A percentile compares a stretch with the other conserved stretches of the same genome.
phyloP scores from a whole-genome alignment of 257 asterid genomes.

The Plantago major region DNA sequence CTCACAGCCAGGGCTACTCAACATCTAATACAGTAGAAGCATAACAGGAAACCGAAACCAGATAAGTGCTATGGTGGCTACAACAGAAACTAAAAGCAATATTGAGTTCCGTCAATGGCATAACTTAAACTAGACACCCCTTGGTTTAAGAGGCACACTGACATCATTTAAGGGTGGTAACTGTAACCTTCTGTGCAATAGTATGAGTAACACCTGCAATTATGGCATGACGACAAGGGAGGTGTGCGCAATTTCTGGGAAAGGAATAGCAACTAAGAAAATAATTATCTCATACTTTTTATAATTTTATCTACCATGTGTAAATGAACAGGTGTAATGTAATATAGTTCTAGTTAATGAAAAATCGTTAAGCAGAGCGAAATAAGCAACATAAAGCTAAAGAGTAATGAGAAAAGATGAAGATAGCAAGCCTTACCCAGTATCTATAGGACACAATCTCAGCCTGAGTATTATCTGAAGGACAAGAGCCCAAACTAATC shows the following conservation, averaged over 20 bases:
- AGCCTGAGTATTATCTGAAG: conserved; percentile 71
- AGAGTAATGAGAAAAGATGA: conserved; percentile 1
- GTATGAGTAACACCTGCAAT: too few relatives aligned
- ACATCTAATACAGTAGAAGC: not conserved
- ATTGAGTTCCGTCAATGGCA: too few relatives aligned
- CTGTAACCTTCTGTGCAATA: too few relatives aligned
- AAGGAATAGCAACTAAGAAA: too few relatives aligned
- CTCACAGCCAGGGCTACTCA: not conserved
- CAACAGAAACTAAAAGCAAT: not conserved
- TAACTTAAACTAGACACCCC: not conserved
- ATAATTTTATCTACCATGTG: not conserved
- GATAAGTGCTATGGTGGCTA: not conserved
- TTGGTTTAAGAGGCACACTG: not conserved
- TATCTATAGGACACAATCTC: conserved; percentile 82
- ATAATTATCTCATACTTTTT: not conserved
- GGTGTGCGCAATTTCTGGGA: too few relatives aligned
- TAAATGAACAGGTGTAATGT: not conserved
- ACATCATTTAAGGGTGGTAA: too few relatives aligned
- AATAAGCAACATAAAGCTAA: not conserved
- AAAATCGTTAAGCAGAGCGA: not conserved
- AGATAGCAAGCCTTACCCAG: conserved; percentile 54
- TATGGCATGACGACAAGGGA: too few relatives aligned
- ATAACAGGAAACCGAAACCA: not conserved
- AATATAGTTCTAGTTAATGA: not conserved
- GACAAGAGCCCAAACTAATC: conserved; percentile 86